Conservation (phyloP, 2,329 filamentous ascomycete species). For the Colletotrichum phormii region DNA sequence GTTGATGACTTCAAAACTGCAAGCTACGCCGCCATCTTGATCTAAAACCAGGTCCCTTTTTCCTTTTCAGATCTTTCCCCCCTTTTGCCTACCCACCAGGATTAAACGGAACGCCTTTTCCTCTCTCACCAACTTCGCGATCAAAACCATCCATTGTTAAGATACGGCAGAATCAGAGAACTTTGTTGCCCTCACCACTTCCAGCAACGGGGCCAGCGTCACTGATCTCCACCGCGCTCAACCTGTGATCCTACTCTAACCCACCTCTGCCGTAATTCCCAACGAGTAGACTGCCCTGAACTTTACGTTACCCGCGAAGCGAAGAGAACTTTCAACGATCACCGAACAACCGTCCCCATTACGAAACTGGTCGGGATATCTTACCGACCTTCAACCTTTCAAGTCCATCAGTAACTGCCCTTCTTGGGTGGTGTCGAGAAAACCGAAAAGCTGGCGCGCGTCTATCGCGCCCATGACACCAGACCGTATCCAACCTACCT, state of each 20-base stretch:
- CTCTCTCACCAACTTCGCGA: slow-evolving; percentile 8
- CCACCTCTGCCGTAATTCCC: neutral
- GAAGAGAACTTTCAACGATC: slow-evolving; percentile 6
- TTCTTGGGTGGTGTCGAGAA: slow-evolving; percentile 23
- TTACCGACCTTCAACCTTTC: slow-evolving; percentile 22
- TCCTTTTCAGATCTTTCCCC: slow-evolving; percentile 47
- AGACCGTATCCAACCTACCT: slow-evolving; percentile 41
- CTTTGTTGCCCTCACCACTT: neutral
- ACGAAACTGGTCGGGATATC: slow-evolving; percentile 10
- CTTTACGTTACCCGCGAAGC: slow-evolving; percentile 6
- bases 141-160: slow-evolving; percentile 6
- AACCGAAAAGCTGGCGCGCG: slow-evolving; percentile 37
- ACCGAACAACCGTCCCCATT: slow-evolving; percentile 15
- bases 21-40: slow-evolving; percentile 55
- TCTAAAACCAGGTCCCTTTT: slow-evolving; percentile 41
- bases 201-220: neutral
- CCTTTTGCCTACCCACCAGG: slow-evolving; percentile 41
- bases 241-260: neutral
- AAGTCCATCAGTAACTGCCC: slow-evolving; percentile 18
- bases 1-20: slow-evolving; percentile 53
- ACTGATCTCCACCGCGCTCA: slow-evolving; percentile 1
- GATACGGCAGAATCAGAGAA: slow-evolving; percentile 8
- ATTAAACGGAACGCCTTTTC: slow-evolving; percentile 26
- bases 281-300: slow-evolving; percentile 17
- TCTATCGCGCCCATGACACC: slow-evolving; percentile 46